Evolutionary conservation across 305 asterid species (phyloP).

Genomic region (Solanum hybrid): DNA sequence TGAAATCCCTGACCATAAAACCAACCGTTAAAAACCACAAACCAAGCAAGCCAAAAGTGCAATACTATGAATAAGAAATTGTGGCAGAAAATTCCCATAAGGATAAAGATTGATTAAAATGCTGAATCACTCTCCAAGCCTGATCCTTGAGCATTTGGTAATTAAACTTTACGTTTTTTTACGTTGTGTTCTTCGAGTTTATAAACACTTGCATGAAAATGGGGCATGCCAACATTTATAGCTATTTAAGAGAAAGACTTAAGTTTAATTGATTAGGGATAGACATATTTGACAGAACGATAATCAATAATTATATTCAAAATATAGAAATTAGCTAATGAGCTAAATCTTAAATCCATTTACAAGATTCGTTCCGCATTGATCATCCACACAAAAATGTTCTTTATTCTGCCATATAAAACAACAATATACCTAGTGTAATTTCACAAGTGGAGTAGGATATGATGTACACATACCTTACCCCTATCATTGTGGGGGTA

Average conservation of each 20-base stretch:
- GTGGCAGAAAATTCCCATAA: background rate
- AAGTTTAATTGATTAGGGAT: background rate
- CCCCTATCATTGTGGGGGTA: background rate
- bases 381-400: background rate
- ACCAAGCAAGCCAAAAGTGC: background rate
- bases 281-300: background rate
- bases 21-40: background rate
- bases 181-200: background rate
- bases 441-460: background rate
- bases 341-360: background rate
- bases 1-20: constrained; percentile 50
- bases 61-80: background rate
- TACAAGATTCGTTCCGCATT: background rate
- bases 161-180: background rate
- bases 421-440: background rate
- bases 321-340: background rate
- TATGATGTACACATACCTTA: background rate
- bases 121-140: background rate
- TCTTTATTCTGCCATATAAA: background rate
- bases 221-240: background rate
- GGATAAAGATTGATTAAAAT: background rate
- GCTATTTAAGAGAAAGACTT: background rate
- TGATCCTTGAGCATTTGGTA: background rate
- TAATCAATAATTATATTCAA: background rate
- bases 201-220: background rate